Conservation (phyloP, 768 basidiomycete species). For the Clitopilus hobsonii region DNA sequence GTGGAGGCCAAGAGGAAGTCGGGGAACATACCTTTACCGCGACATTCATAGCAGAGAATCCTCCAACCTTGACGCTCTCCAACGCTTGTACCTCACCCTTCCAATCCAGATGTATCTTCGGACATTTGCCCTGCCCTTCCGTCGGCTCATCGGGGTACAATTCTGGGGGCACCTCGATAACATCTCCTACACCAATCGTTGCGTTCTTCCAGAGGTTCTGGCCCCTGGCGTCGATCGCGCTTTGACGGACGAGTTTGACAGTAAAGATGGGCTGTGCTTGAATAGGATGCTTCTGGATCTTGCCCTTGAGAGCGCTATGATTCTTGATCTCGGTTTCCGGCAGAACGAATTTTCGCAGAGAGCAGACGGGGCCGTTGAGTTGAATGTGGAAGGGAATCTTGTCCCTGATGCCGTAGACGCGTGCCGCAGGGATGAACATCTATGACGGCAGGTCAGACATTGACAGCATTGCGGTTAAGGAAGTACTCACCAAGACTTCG, state of each 20-base stretch:
- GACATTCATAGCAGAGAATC: constrained; percentile 42
- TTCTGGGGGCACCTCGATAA: constrained; percentile 40
- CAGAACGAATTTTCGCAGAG: constrained; percentile 42
- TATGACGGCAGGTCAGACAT: constrained; percentile 16
- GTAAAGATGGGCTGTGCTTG: constrained; percentile 26
- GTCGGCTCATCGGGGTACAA: constrained; percentile 14
- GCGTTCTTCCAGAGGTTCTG: constrained; percentile 32
- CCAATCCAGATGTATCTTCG: constrained; percentile 47
- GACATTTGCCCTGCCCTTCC: constrained; percentile 5
- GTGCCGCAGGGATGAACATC: constrained; percentile 58
- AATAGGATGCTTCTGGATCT: constrained; percentile 6
- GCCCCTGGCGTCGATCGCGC: constrained; percentile 28
- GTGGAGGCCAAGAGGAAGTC: too few species aligned
- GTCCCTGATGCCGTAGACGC: constrained; percentile 49
- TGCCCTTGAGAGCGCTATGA: constrained; percentile 13
- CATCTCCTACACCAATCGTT: constrained; percentile 43
- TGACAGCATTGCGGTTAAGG: neutral
- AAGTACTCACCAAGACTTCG: constrained; percentile 12
- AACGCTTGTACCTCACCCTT: constrained; percentile 45
- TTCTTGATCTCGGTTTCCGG: constrained; percentile 6
- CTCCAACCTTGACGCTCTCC: constrained; percentile 33
- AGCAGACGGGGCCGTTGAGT: constrained; percentile 39
- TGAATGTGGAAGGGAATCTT: constrained; percentile 65
- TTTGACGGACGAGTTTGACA: constrained; percentile 51
- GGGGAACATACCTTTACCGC: constrained; percentile 37